These are phyloP conservation scores for Triangularia verruculosa DNA, from an alignment of 2,329 filamentous ascomycete species.

Conservation along the genomic window DNA sequence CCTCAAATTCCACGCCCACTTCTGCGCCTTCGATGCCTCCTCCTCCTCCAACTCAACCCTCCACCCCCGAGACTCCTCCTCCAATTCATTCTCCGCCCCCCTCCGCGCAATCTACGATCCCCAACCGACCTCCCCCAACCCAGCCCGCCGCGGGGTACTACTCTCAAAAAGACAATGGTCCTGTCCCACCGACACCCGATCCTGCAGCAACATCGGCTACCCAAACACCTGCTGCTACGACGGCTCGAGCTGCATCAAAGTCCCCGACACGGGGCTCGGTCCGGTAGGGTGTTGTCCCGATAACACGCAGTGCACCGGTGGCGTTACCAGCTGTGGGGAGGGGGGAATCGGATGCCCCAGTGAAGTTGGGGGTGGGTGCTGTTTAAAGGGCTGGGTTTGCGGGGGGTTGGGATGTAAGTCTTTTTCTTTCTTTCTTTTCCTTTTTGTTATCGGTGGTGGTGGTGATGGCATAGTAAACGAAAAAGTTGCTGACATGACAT, in stretches of 20 bases:
- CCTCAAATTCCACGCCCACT: conserved; percentile 70
- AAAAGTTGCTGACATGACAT: neutral
- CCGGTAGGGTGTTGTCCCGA: conserved; percentile 72
- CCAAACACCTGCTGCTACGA: conserved; percentile 70
- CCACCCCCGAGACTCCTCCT: neutral
- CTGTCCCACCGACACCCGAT: conserved; percentile 64
- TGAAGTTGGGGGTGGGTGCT: conserved; percentile 70
- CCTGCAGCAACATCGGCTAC: conserved; percentile 61
- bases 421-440: conserved; percentile 25
- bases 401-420: conserved; percentile 66
- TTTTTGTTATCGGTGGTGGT: too few species aligned
- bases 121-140: conserved; percentile 29
- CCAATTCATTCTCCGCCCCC: neutral
- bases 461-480: neutral
- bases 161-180: conserved; percentile 58
- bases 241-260: conserved; percentile 63
- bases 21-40: conserved; percentile 49
- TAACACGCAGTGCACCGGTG: conserved; percentile 61
- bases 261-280: conserved; percentile 61
- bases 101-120: conserved; percentile 27
- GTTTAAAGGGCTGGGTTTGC: conserved; percentile 68
- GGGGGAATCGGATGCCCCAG: conserved; percentile 65
- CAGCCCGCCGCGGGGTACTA: conserved; percentile 27
- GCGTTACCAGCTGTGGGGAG: conserved; percentile 60
- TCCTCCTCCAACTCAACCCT: conserved; percentile 8